Evolutionary conservation across 2,329 filamentous ascomycete species (phyloP), one percentile per base, ranked within the genome.

Genomic region (Fusarium fracticaudum): DNA sequence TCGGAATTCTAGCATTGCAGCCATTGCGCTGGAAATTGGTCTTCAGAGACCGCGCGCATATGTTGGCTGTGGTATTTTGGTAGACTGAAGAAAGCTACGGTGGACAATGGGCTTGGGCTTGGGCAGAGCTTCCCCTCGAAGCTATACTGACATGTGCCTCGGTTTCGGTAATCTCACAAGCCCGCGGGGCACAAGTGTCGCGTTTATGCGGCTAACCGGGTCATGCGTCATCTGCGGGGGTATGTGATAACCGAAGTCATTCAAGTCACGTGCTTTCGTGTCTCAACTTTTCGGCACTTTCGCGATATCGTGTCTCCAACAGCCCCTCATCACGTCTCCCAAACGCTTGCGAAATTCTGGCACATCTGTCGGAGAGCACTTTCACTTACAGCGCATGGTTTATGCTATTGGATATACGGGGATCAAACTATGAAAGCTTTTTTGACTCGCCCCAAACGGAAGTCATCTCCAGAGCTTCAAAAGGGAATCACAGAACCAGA

Each of bases 1-100:
- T 74, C 94, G 93, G 85, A 94, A 98, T 85, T 98, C 95, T 78
- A 98, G 92, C 95, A 98, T 98, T 81, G 86, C 86, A 83, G 84
- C 83, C 84, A 86, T 86, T 64, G 68, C 76, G 72, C 71, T 68
- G 50, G 57, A 29, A 8, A 35, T 40, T 43, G 31, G 65, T 63
- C 60, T 47, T 69, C 50, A 45, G 44, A 48, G 62, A 64, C 61
- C 45, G 60, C 69, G 70, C 75, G 70, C 77, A 73, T 79, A 60
- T 58, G 71, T 57, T 35, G 40, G 66, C 38, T 37, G 54, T 59
- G 37, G 33, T 69, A 59, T 66, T 77, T 74, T 68, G 53, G 50
- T 41, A 72, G 69, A 38, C 37, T 18, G 45, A 44, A 51, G 55
- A 51, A 47, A 47, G 53, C 57, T 72, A 45, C 62, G 35, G 63